Conservation (phyloP, 2,329 filamentous ascomycete genomes). For the Sporothrix pseudoabietina region DNA sequence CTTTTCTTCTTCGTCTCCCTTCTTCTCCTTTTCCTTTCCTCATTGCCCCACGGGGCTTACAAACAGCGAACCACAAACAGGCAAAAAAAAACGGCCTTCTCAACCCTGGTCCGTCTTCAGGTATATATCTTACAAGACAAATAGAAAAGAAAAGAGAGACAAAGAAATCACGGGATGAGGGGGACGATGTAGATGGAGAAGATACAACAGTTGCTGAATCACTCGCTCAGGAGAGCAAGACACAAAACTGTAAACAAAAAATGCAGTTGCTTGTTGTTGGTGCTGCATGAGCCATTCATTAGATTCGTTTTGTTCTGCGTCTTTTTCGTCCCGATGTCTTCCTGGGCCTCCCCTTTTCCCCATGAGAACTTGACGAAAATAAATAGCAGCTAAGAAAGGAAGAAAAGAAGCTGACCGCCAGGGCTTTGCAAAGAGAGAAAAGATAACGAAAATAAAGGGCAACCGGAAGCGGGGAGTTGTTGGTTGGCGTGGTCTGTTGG, state of each 20-base stretch:
- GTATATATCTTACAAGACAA: slow-evolving; percentile 23
- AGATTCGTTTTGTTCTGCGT: not conserved
- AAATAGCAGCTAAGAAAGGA: not conserved
- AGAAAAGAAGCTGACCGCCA: slow-evolving; percentile 8
- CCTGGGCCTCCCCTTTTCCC: not conserved
- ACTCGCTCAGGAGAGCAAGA: not conserved
- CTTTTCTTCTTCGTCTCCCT: not conserved
- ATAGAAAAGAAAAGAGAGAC: not conserved
- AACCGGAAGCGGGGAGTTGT: not conserved
- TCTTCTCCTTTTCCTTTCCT: not conserved
- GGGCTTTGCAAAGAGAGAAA: slow-evolving; percentile 2
- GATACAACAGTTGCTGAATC: not conserved
- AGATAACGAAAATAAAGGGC: not conserved
- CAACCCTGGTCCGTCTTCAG: not conserved
- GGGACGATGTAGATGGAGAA: not conserved
- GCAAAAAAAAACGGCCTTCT: not conserved
- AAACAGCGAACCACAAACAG: not conserved
- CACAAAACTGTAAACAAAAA: too few relatives aligned
- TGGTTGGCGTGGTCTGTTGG: slow-evolving; percentile 8
- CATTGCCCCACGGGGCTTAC: not conserved
- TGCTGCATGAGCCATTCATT: slow-evolving; percentile 6
- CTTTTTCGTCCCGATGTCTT: not conserved
- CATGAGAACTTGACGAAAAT: not conserved
- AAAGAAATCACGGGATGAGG: not conserved
- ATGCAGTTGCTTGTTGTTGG: not conserved